Evolutionary conservation across 2,329 filamentous ascomycete genomes (phyloP).

Genomic region (Trichoderma koningiopsis): DNA sequence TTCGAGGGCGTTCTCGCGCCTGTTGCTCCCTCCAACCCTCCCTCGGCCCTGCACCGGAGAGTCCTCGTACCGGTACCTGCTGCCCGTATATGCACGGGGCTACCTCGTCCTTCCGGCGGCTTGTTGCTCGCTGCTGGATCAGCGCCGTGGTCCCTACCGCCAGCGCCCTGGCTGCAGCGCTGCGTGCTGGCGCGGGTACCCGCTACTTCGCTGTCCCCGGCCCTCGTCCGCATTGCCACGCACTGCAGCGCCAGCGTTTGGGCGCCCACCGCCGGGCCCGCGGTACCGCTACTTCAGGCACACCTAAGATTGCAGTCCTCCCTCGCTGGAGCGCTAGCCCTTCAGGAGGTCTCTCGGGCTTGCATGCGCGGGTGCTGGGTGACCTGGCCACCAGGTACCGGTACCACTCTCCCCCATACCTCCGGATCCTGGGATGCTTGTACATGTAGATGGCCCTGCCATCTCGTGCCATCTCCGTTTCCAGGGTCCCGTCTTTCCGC

Average conservation of each 20-base stretch:
- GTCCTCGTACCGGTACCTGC: slow-evolving; percentile 2
- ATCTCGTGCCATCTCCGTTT: slow-evolving; percentile 29
- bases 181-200: not conserved
- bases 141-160: slow-evolving; percentile 2
- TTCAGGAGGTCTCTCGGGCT: slow-evolving; percentile 23
- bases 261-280: slow-evolving; percentile 20
- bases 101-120: not conserved
- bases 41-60: slow-evolving; percentile 18
- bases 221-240: slow-evolving; percentile 17
- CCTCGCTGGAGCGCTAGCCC: slow-evolving; percentile 25
- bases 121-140: slow-evolving; percentile 9
- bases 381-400: slow-evolving; percentile 9
- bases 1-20: slow-evolving; percentile 1
- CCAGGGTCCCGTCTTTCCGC: slow-evolving; percentile 25
- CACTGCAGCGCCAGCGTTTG: slow-evolving; percentile 10
- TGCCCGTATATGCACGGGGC: slow-evolving; percentile 9
- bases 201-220: slow-evolving; percentile 21
- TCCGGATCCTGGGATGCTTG: slow-evolving; percentile 16
- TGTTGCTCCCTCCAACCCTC: slow-evolving; percentile 1
- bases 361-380: slow-evolving; percentile 25
- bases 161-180: slow-evolving; percentile 15
- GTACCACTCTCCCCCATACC: slow-evolving; percentile 17
- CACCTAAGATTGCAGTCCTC: slow-evolving; percentile 25
- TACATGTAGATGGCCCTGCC: slow-evolving; percentile 24
- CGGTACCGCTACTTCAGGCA: slow-evolving; percentile 24